Evolutionary conservation across 1,284 basidiomycete genomes (phyloP).

Genomic region (Phaffia rhodozyma): DNA sequence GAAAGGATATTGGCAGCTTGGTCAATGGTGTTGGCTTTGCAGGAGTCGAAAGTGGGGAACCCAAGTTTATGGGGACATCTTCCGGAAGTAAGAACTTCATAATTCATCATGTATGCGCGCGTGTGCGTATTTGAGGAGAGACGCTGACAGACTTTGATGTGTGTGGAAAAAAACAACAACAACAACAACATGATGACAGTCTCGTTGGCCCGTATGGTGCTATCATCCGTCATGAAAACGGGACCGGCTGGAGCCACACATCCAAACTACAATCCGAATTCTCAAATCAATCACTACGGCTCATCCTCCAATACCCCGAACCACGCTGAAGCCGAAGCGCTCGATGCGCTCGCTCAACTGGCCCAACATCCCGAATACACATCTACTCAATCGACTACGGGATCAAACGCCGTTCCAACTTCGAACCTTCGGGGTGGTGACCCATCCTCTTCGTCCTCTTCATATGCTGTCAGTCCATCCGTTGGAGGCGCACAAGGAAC

Average conservation of each 20-base stretch:
- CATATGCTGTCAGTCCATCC: not conserved
- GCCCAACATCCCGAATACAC: conserved; percentile 18
- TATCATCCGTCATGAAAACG: conserved; percentile 18
- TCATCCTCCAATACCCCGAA: conserved; percentile 2
- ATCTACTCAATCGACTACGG: not conserved
- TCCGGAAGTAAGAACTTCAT: conserved; percentile 9
- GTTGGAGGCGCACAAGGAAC: not conserved
- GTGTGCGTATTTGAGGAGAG: not conserved
- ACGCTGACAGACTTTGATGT: not conserved
- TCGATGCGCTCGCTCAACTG: conserved; percentile 18
- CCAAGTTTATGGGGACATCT: conserved; percentile 16
- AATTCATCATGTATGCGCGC: no score
- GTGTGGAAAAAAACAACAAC: no score
- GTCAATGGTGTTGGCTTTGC: conserved; percentile 18
- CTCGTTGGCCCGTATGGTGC: conserved; percentile 18
- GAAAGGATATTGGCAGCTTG: conserved; percentile 13
- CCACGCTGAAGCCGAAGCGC: conserved; percentile 17
- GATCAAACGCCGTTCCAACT: not conserved
- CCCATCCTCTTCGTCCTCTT: not conserved
- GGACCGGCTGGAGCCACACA: conserved; percentile 19
- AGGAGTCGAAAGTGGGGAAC: conserved; percentile 8
- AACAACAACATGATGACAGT: not conserved
- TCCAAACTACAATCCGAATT: conserved; percentile 12
- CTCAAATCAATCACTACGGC: not conserved
- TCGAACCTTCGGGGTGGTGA: no score